Conservation (phyloP, 2,329 filamentous ascomycete species). For the Fusarium sp. region DNA sequence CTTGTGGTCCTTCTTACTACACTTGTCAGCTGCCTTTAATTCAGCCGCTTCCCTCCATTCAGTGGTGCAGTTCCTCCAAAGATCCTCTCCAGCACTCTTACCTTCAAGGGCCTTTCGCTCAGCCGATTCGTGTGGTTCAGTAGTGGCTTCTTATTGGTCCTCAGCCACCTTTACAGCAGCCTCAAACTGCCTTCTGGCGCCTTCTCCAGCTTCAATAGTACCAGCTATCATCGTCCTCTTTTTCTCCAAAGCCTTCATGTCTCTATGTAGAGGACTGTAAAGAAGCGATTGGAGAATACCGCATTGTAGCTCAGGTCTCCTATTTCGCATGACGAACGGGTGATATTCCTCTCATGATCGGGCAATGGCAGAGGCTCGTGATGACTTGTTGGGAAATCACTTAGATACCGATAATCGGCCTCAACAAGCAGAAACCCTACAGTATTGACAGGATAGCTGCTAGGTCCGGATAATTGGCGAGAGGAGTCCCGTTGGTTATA, state of each 20-base stretch:
- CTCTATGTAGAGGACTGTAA: constrained; percentile 34
- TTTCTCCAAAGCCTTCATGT: neutral
- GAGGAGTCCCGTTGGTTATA: constrained; percentile 31
- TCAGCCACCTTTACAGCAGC: no score
- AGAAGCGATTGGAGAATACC: constrained; percentile 18
- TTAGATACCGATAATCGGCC: neutral
- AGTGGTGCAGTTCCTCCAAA: no score
- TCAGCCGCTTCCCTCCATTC: no score
- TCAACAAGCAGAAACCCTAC: neutral
- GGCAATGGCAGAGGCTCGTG: neutral
- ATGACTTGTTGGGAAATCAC: neutral
- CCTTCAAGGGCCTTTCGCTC: no score
- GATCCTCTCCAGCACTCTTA: no score
- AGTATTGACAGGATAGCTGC: neutral
- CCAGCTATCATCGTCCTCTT: no score
- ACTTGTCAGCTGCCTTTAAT: no score
- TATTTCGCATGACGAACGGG: constrained; percentile 5
- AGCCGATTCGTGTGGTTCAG: no score
- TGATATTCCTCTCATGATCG: constrained; percentile 28
- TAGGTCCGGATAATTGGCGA: neutral
- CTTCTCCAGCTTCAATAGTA: no score
- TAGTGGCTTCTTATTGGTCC: no score
- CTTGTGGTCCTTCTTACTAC: no score
- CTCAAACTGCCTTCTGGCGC: no score
- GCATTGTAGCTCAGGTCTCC: neutral